Conservation (phyloP, 257 asterid species). For the Agastache rugosa region DNA sequence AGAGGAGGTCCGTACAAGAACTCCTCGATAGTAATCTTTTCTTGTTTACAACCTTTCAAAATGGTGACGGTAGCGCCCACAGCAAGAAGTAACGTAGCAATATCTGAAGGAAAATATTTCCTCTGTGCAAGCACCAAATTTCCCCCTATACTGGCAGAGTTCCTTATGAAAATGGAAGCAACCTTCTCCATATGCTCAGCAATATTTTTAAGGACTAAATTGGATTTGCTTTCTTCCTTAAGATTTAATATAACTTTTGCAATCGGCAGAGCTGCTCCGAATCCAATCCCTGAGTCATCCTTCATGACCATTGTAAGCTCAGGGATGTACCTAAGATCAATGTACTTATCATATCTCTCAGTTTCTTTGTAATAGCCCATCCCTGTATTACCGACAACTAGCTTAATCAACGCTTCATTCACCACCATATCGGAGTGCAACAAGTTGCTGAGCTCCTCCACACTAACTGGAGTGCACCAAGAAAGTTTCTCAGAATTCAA, state of each 20-base stretch:
- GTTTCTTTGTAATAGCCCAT: constrained; percentile 32
- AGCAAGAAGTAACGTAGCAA: constrained; percentile 32
- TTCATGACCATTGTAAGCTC: constrained; percentile 23
- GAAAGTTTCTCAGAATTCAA: constrained; percentile 27
- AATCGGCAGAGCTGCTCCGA: constrained; percentile 35
- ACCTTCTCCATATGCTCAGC: constrained; percentile 37
- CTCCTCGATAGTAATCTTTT: constrained; percentile 13
- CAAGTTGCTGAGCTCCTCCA: constrained; percentile 24
- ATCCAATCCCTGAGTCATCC: constrained; percentile 19
- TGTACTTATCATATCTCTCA: constrained; percentile 15
- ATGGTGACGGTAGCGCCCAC: constrained; percentile 28
- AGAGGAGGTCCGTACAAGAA: constrained; percentile 35
- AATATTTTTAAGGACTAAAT: constrained; percentile 13
- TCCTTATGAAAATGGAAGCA: constrained; percentile 27
- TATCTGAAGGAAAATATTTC: constrained; percentile 29
- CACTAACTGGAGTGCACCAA: constrained; percentile 32
- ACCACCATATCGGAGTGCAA: background rate
- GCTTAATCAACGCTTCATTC: background rate
- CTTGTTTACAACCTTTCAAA: constrained; percentile 6
- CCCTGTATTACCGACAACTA: constrained; percentile 35
- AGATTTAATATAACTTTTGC: constrained; percentile 23
- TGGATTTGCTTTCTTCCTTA: constrained; percentile 20
- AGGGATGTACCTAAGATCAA: constrained; percentile 33
- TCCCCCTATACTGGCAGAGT: constrained; percentile 36
- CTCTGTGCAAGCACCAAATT: constrained; percentile 35